Base-by-base conservation (phyloP, 2,329 filamentous ascomycete genomes). In the Plectosphaerella sp. region DNA sequence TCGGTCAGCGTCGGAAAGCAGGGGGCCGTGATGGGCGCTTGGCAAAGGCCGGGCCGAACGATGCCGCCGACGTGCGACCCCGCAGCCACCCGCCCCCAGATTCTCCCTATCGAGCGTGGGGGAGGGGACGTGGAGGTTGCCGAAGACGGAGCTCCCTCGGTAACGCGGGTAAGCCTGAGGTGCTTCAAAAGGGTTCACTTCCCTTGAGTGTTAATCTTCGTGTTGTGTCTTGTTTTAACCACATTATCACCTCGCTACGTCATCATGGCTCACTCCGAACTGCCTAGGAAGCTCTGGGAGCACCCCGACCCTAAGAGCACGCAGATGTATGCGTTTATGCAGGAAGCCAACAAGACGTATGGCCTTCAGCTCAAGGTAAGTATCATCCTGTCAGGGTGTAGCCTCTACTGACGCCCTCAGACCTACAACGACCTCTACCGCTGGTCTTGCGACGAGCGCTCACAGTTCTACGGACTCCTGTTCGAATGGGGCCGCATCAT, bases 371-470 rank as follows among this genome's bases (percentile, higher is more conserved):
- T 93, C 55, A 72, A 82, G 68, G 86, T 85, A 66, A 55, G 64
- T 20, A 2, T 49, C 24, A 14, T 28, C 43, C 3, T 9, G 8
- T 5, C 20, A 2, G 4, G 25, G 22, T 25, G 9, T 18, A 8
- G 39, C 24, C 15, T 35, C 8, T 10, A 48, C 54, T 51, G 51
- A 58, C 47, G 51, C 2, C 8, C 24, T 4, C 58, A 88, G 79
- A 84, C 77, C 3, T 94, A 87, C 65, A 68, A 79, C 49, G 84
- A 91, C 15, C 73, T 95, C 7, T 86, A 91, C 64, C 67, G 76
- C 52, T 94, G 82, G 76, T 90, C 88, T 22, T 75, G 86, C 54
- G 67, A 76, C 15, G 73, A 81, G 35, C 82, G 84, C 36, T 67
- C 72, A 10, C 75, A 81, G 45, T 92, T 92, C 70, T 91, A 82